Evolutionary conservation across 2,329 filamentous ascomycete genomes (phyloP), one percentile per base, ranked within the genome.

Genomic region (Lithohypha guttulata): DNA sequence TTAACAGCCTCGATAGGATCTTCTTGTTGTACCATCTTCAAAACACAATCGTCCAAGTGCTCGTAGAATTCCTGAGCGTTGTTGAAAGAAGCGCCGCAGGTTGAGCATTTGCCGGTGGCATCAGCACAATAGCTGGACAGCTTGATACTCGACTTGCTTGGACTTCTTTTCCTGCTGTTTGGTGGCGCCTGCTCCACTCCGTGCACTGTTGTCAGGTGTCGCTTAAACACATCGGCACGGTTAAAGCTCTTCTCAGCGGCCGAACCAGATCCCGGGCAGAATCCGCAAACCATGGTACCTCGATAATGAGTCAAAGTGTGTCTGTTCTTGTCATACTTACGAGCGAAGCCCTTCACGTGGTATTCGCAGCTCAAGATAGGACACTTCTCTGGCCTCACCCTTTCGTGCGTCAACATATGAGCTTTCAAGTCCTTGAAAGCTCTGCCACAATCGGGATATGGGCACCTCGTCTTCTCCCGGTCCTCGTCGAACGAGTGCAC

Each of bases 1-100:
- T 75, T 75, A 59, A 73, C 72, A 11, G 69, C 70, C 48, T 75
- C 71, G 38, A 64, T 67, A 2, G 70, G 71, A 45, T 74, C 70
- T 47, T 71, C 68, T 50, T 71, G 69, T 52, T 74, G 71, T 19
- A 79, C 75, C 15, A 79, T 72, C 21, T 74, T 71, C 43, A 79
- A 61, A 9, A 79, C 75, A 55, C 75, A 79, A 59, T 79, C 75
- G 53, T 79, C 89, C 49, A 95, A 68, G 68, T 96, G 89, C 65
- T 96, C 89, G 59, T 96, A 95, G 64, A 95, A 95, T 55, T 95
- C 89, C 61, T 96, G 89, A 2, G 89, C 84, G 44, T 81, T 89
- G 50, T 72, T 71, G 58, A 94, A 96, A 6, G 76, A 84, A 28
- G 77, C 73, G 10, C 83, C 84, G 61, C 89, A 96, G 48, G 91